Conservation (phyloP, 129 eudicot genomes). For the Kitagawia praeruptora region DNA sequence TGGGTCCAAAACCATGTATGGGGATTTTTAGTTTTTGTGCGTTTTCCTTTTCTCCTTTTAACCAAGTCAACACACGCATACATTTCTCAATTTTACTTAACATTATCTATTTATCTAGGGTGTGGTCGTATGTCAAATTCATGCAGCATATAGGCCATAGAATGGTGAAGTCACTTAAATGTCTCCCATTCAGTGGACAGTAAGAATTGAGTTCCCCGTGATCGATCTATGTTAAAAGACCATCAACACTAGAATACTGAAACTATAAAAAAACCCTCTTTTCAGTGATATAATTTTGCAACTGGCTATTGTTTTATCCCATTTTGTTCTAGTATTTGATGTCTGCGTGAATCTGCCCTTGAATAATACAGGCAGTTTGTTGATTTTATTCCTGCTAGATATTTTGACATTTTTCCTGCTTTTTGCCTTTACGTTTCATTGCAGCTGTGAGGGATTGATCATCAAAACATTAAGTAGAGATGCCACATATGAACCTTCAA, state of each 20-base stretch:
- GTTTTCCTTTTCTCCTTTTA: neutral
- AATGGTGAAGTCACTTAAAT: neutral
- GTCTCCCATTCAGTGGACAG: neutral
- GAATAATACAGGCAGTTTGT: neutral
- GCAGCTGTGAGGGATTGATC: slow-evolving; percentile 87
- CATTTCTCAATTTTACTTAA: neutral
- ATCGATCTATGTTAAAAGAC: neutral
- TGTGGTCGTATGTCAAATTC: neutral
- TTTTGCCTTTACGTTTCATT: neutral
- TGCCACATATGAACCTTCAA: slow-evolving; percentile 95
- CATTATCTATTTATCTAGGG: neutral
- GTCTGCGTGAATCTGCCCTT: neutral
- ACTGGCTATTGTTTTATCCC: neutral
- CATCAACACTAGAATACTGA: neutral
- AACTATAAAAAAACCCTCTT: neutral
- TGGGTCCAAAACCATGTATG: neutral
- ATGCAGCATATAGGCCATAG: neutral
- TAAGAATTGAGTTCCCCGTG: neutral
- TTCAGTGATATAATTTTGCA: neutral
- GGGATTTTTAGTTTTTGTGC: neutral
- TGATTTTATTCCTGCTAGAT: neutral
- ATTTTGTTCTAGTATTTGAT: neutral
- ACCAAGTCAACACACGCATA: neutral
- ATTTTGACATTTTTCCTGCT: neutral
- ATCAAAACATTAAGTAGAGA: slow-evolving; percentile 75